phyloP scores from a whole-genome alignment of 805 yeast genomes.

The Yamadazyma kitorensis region DNA sequence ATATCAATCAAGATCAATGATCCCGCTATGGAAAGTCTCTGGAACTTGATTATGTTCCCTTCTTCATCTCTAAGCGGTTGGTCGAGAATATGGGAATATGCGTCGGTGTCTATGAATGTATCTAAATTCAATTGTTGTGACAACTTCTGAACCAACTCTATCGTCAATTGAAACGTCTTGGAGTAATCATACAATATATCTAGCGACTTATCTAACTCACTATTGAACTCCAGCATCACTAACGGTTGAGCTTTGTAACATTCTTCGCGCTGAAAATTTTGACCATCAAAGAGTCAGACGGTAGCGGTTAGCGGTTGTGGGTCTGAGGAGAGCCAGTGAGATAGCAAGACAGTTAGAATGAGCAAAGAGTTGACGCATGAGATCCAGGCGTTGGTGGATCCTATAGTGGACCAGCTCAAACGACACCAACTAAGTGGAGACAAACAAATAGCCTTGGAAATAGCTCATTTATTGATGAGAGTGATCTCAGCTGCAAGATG shows the following conservation, averaged over 20 bases:
- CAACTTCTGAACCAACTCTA: constrained; percentile 37
- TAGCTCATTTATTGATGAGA: constrained; percentile 82
- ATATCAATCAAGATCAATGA: constrained; percentile 38
- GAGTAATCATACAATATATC: constrained; percentile 31
- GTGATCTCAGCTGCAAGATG: constrained; percentile 88
- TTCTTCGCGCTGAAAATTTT: neutral
- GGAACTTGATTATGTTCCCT: constrained; percentile 15
- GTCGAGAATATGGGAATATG: constrained; percentile 22
- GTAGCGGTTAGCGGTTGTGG: neutral
- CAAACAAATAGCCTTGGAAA: constrained; percentile 76
- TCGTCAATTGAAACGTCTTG: constrained; percentile 26
- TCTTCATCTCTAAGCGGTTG: constrained; percentile 13
- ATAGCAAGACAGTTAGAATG: neutral
- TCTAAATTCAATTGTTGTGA: constrained; percentile 41
- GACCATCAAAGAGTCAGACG: constrained; percentile 2
- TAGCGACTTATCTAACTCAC: constrained; percentile 21
- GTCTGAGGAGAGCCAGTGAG: too few relatives aligned
- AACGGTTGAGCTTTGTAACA: too few relatives aligned
- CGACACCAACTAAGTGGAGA: constrained; percentile 85
- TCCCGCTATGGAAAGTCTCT: constrained; percentile 42
- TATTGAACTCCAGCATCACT: constrained; percentile 18
- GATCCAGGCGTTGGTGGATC: constrained; percentile 33
- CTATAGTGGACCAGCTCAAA: constrained; percentile 54
- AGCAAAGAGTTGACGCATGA: constrained; percentile 23
- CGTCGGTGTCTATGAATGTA: constrained; percentile 39